Percentiles rank a stretch among this genome's conserved stretches.
Conservation (phyloP, 1,139 yeast species). For the Kodamaea suecica region DNA sequence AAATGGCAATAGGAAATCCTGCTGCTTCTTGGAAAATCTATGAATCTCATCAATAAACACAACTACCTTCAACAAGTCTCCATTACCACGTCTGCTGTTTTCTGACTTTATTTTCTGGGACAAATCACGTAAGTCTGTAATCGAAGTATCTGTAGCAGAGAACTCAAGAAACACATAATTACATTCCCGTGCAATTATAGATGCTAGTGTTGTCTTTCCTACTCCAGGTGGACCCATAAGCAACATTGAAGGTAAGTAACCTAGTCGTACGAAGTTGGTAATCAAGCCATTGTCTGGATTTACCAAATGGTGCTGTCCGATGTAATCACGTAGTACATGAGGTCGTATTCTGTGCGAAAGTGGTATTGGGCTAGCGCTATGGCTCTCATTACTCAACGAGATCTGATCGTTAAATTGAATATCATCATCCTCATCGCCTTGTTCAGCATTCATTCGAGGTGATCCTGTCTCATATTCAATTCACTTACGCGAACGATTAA, state of each 20-base stretch:
- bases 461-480: no score
- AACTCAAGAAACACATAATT: slow-evolving; percentile 38
- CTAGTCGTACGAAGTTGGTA: slow-evolving; percentile 30
- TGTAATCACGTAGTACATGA: slow-evolving; percentile 21
- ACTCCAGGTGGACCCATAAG: slow-evolving; percentile 47
- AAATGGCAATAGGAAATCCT: slow-evolving; percentile 41
- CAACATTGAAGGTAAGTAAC: slow-evolving; percentile 45
- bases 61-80: slow-evolving; percentile 25
- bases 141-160: slow-evolving; percentile 40
- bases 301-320: slow-evolving; percentile 41
- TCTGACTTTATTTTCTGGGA: slow-evolving; percentile 24
- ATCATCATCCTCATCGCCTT: no score
- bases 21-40: slow-evolving; percentile 38
- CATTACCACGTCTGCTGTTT: slow-evolving; percentile 19
- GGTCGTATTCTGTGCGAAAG: slow-evolving; percentile 31
- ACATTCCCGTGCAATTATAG: slow-evolving; percentile 32
- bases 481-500: no score
- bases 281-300: slow-evolving; percentile 28
- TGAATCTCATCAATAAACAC: slow-evolving; percentile 47
- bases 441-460: no score
- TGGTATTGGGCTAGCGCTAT: slow-evolving; percentile 14
- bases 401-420: no score
- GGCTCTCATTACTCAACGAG: no score
- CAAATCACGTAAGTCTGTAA: slow-evolving; percentile 28
- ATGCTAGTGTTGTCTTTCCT: slow-evolving; percentile 46